Evolutionary conservation across 1,284 basidiomycete species (phyloP), one percentile per base, ranked within the genome.

Genomic region (Cutaneotrichosporon daszewskae): DNA sequence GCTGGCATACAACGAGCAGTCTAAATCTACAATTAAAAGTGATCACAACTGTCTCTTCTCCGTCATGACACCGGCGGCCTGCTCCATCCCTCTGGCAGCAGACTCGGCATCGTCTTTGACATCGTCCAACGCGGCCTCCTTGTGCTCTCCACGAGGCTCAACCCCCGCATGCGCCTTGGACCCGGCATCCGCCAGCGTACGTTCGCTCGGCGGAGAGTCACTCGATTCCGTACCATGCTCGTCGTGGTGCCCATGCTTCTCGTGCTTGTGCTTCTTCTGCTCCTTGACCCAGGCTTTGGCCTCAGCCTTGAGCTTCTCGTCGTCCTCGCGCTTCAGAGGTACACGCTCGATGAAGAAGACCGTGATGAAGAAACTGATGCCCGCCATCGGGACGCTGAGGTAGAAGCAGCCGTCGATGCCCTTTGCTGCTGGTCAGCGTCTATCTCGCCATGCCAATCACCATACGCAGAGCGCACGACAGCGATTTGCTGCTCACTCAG

Each of bases 331-430:
- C n/a, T 48, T 55, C 18, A 65, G 45, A 4, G 45, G 33, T 16
- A 58, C 51, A 37, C 45, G 40, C 38, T 59, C 57, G 41, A 62
- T 49, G 27, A 59, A 60, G 51, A 60, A 58, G 12, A 63, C 29
- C 11, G 55, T 55, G 23, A 66, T 38, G 54, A 66, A 45, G 39
- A 59, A 55, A 10, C 45, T 47, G 6, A 62, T 13, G 7, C 52
- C 63, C 4, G 54, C 49, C 33, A 57, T 56, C 2, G 63, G 63
- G 3, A 55, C 48, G 20, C 57, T 46, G 32, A 62, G 51, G 45
- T 50, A 60, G 50, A 58, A 66, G 31, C 60, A 54, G 32, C 55
- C 55, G 12, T 45, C 39, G 34, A 65, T 53, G 12, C 58, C 60
- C 3, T 42, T 29, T 1, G 52, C 37, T 41, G 40, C 7, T 16